Conservation (phyloP, 805 yeast genomes). For the Barnettozyma sp. region DNA sequence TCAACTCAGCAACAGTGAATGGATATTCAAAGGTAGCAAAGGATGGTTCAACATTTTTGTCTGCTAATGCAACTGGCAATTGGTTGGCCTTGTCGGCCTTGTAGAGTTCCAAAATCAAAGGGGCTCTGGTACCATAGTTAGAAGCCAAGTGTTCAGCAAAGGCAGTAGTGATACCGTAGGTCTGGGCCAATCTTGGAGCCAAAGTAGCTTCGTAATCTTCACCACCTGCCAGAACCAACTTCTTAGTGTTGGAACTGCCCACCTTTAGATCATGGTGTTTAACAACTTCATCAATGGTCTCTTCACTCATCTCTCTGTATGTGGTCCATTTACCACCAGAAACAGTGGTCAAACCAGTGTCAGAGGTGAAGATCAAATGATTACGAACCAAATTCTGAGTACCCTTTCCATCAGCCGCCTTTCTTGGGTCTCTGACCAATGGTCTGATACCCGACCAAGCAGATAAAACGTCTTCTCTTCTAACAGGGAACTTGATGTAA, state of each 20-base stretch:
- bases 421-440: constrained; percentile 74
- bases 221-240: constrained; percentile 66
- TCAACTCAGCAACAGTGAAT: constrained; percentile 85
- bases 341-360: constrained; percentile 74
- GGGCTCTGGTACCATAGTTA: constrained; percentile 88
- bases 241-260: constrained; percentile 35
- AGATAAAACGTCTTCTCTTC: constrained; percentile 83
- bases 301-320: constrained; percentile 95
- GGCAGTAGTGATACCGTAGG: constrained; percentile 60
- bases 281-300: constrained; percentile 73
- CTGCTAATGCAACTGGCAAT: constrained; percentile 60
- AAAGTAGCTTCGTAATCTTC: constrained; percentile 69
- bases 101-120: constrained; percentile 58
- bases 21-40: constrained; percentile 64
- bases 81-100: constrained; percentile 46
- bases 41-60: constrained; percentile 27
- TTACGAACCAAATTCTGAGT: constrained; percentile 91
- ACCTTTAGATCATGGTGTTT: constrained; percentile 39
- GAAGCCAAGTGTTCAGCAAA: constrained; percentile 77
- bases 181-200: constrained; percentile 74
- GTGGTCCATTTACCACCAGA: constrained; percentile 99
- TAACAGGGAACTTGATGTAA: constrained; percentile 81
- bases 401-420: constrained; percentile 34
- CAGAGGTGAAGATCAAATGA: constrained; percentile 70
- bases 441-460: constrained; percentile 99